These are phyloP conservation scores for Nakazawaea wickerhamii DNA, from an alignment of 805 yeast genomes.

Conservation along the genomic window DNA sequence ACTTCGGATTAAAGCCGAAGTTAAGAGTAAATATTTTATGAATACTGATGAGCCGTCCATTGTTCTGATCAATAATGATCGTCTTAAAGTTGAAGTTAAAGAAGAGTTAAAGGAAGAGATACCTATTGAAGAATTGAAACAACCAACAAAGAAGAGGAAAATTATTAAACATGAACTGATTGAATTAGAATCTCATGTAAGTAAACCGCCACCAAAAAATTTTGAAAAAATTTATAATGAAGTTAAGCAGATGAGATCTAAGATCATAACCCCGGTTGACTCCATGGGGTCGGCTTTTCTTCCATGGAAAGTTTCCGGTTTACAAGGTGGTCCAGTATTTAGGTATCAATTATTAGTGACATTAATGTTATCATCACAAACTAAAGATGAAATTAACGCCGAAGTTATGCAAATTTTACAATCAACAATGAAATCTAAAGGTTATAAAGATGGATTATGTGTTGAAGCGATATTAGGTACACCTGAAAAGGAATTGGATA, in stretches of 20 bases:
- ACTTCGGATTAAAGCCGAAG: neutral
- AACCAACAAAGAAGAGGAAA: conserved; percentile 4
- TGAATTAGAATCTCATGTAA: conserved; percentile 1
- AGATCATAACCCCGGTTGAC: conserved; percentile 79
- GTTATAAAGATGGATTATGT: conserved; percentile 47
- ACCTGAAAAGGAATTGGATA: conserved; percentile 54
- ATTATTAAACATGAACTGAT: conserved; percentile 4
- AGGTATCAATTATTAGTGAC: conserved; percentile 76
- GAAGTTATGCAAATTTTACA: conserved; percentile 65
- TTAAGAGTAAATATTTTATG: conserved; percentile 6
- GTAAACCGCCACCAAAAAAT: conserved; percentile 30
- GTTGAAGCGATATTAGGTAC: conserved; percentile 47
- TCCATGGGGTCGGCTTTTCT: conserved; percentile 75
- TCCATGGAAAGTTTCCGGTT: conserved; percentile 37
- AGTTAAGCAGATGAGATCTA: conserved; percentile 61
- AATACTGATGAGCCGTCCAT: neutral
- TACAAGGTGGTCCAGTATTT: conserved; percentile 31
- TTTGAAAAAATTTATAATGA: conserved; percentile 55
- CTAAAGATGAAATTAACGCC: conserved; percentile 82
- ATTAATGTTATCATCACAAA: conserved; percentile 84
- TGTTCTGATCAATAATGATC: neutral
- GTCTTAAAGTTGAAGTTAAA: neutral
- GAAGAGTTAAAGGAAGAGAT: neutral
- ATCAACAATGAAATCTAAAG: conserved; percentile 32
- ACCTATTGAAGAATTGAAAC: neutral